Base-by-base conservation (phyloP, 805 yeast genomes). In the Phaffomyces opuntiae region DNA sequence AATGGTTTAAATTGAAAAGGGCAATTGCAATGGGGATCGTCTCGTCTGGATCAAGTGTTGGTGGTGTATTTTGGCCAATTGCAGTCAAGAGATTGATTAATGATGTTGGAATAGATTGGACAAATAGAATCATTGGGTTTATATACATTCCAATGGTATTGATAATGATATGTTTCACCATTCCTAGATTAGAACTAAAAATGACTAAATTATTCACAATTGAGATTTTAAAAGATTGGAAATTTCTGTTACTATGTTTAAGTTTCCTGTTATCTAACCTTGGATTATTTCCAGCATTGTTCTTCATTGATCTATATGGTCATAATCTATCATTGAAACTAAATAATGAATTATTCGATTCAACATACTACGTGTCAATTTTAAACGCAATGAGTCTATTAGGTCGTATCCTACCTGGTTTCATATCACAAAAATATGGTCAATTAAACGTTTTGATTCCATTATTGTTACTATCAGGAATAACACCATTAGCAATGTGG, bases 371-470 rank as follows among this genome's bases (percentile, higher is more conserved):
- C 14, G 36, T 50, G 25, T 45, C 58, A 31, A 52, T 48, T 36
- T 48, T 69, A 41, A 73, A 70, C 54, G 73, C 64, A 17, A 65
- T 63, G 35, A 75, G 80, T 41, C 57, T 69, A 1, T 53, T 76
- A 21, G 84, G 84, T 7, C 63, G 85, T 36, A 65, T 79, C 3
- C 42, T 64, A 5, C 70, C 80, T 38, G 80, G 79, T 1, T 53
- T 62, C 36, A 19, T 69, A 9, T 79, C 76, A 19, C 81, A 75
- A 54, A 54, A 51, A 7, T 45, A 68, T 29, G 84, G 84, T 2
- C 63, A 78, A 29, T 53, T 67, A 44, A 78, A 77, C 36, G 57
- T 61, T 7, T 47, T 66, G 43, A 46, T 65, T 13, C 66, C 70
- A 1, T 55, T 57, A 36, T 49, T 59, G 7, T 7, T 56, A n/a